Conservation (phyloP, 2,329 filamentous ascomycete genomes). For the Claviceps monticola region DNA sequence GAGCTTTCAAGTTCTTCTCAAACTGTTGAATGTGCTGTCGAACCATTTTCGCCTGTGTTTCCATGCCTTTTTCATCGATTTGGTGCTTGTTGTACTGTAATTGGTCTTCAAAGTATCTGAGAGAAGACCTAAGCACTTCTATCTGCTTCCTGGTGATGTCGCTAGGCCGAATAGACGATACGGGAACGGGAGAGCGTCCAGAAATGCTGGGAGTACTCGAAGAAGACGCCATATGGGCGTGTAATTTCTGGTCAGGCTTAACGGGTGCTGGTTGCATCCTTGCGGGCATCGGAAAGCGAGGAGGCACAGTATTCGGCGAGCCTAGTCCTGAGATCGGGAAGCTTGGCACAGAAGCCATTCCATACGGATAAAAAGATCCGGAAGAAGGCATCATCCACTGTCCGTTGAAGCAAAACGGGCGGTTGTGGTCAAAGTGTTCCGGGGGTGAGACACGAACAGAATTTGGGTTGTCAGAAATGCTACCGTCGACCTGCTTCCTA, state of each 20-base stretch:
- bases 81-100: slow-evolving; percentile 48
- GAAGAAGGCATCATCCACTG: slow-evolving; percentile 26
- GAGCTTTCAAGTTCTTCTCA: slow-evolving; percentile 29
- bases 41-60: slow-evolving; percentile 27
- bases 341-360: slow-evolving; percentile 15
- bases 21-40: slow-evolving; percentile 35
- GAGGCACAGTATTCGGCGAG: slow-evolving; percentile 6
- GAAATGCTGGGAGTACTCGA: slow-evolving; percentile 7
- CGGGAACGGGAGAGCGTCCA: slow-evolving; percentile 23
- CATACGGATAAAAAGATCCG: slow-evolving; percentile 13
- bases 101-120: slow-evolving; percentile 44
- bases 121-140: slow-evolving; percentile 33
- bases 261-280: slow-evolving; percentile 14
- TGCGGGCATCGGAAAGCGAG: slow-evolving; percentile 3
- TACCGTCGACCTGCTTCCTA: slow-evolving; percentile 18
- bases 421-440: slow-evolving; percentile 31
- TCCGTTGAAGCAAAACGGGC: slow-evolving; percentile 31
- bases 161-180: slow-evolving; percentile 46
- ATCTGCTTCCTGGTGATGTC: slow-evolving; percentile 48
- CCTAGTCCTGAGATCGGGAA: slow-evolving; percentile 15
- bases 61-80: slow-evolving; percentile 41
- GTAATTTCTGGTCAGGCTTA: slow-evolving; percentile 7
- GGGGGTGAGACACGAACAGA: slow-evolving; percentile 23
- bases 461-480: slow-evolving; percentile 18
- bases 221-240: slow-evolving; percentile 7